Conservation (phyloP, 805 yeast genomes). For the Cyberlindnera petersonii region DNA sequence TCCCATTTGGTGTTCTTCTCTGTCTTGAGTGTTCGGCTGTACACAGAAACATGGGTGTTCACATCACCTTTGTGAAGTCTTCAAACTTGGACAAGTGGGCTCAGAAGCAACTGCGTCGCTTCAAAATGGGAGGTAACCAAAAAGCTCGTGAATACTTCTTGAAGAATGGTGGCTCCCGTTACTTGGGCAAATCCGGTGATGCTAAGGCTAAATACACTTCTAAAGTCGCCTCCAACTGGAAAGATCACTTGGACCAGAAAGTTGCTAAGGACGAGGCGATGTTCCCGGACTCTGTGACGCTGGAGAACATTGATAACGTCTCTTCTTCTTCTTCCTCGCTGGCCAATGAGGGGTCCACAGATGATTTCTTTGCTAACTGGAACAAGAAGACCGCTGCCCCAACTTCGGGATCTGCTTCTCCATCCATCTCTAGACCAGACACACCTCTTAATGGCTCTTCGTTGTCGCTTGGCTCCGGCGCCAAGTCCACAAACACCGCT, state of each 20-base stretch:
- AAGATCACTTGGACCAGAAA: slow-evolving; percentile 70
- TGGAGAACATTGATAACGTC: slow-evolving; percentile 44
- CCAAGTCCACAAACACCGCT: slow-evolving; percentile 6
- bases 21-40: slow-evolving; percentile 95
- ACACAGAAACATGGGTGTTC: slow-evolving; percentile 95
- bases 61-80: slow-evolving; percentile 91
- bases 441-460: slow-evolving; percentile 22
- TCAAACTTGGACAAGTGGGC: slow-evolving; percentile 94
- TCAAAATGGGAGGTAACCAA: slow-evolving; percentile 92
- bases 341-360: slow-evolving; percentile 44
- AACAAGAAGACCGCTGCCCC: slow-evolving; percentile 54
- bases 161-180: slow-evolving; percentile 82
- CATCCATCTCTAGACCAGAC: slow-evolving; percentile 30
- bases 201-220: slow-evolving; percentile 78
- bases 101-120: slow-evolving; percentile 80
- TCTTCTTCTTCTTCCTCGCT: slow-evolving; percentile 34
- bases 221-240: slow-evolving; percentile 73
- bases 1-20: slow-evolving; percentile 88
- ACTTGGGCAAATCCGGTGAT: slow-evolving; percentile 52
- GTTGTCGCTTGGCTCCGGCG: slow-evolving; percentile 3
- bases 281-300: slow-evolving; percentile 70
- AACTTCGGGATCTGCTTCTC: slow-evolving; percentile 32
- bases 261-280: slow-evolving; percentile 61
- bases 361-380: slow-evolving; percentile 91
- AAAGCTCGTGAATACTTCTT: slow-evolving; percentile 76